Conservation (phyloP, 495 filamentous ascomycete species). For the Penicillium soppii region DNA sequence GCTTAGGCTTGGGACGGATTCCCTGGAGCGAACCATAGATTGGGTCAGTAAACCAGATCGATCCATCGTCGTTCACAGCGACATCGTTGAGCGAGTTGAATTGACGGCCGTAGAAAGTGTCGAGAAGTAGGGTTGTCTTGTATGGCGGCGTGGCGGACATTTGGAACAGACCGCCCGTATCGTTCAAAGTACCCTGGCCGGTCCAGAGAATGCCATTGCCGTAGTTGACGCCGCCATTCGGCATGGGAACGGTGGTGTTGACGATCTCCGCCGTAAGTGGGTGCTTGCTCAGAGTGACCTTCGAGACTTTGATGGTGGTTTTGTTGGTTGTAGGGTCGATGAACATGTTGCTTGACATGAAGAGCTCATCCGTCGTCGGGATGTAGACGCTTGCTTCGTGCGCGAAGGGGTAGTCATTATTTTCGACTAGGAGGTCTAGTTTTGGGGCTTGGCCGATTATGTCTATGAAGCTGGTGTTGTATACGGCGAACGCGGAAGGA, state of each 20-base stretch:
- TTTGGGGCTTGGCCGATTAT: constrained; percentile 37
- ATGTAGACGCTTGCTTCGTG: constrained; percentile 63
- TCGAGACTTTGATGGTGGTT: constrained; percentile 38
- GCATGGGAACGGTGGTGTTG: constrained; percentile 49
- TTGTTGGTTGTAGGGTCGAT: constrained; percentile 29
- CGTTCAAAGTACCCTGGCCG: constrained; percentile 49
- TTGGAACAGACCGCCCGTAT: constrained; percentile 49
- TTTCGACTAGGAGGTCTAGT: constrained; percentile 36
- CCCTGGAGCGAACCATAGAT: constrained; percentile 46
- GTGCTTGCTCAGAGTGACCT: constrained; percentile 27
- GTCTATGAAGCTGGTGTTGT: constrained; percentile 35
- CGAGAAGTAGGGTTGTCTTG: constrained; percentile 29
- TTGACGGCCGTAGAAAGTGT: constrained; percentile 42
- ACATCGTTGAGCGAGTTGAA: constrained; percentile 52
- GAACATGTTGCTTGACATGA: constrained; percentile 57
- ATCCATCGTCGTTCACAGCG: constrained; percentile 37
- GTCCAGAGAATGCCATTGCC: constrained; percentile 45
- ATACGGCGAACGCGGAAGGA: constrained; percentile 24
- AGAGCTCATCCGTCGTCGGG: constrained; percentile 50
- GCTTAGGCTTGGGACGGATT: constrained; percentile 43
- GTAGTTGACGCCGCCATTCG: constrained; percentile 55
- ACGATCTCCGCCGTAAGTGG: constrained; percentile 35
- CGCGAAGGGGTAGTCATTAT: constrained; percentile 49
- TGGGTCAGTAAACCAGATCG: constrained; percentile 59
- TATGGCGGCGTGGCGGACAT: constrained; percentile 34